phyloP scores from a whole-genome alignment of 108 stramenopile genomes.

The Nitzschia inconspicua region DNA sequence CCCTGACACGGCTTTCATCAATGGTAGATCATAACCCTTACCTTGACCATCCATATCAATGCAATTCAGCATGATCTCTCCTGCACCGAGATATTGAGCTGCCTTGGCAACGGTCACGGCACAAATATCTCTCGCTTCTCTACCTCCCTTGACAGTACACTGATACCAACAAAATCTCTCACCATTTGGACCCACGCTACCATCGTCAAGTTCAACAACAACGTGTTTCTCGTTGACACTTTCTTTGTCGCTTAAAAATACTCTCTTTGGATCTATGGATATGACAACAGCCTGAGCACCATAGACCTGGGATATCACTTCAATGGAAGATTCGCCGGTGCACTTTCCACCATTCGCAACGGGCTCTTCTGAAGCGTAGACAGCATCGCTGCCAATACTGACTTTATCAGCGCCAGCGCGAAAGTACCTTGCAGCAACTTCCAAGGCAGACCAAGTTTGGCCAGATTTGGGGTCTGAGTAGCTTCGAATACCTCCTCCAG shows the following conservation, averaged over 20 bases:
- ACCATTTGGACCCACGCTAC: constrained; percentile 73
- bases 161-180: constrained; percentile 95
- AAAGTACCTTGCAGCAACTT: constrained; percentile 97
- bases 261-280: constrained; percentile 96
- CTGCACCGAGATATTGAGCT: constrained; percentile 89
- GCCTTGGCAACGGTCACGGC: constrained; percentile 88
- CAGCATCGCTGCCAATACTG: constrained; percentile 95
- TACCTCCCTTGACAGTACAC: constrained; percentile 96
- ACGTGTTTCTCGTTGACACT: constrained; percentile 49
- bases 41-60: constrained; percentile 99
- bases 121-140: constrained; percentile 90
- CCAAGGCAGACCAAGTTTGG: constrained; percentile 79
- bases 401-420: constrained; percentile 99
- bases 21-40: constrained; percentile 90
- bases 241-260: constrained; percentile 70
- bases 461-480: constrained; percentile 86
- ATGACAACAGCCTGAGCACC: constrained; percentile 98
- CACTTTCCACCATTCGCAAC: constrained; percentile 49
- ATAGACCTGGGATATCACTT: constrained; percentile 88
- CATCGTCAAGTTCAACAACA: constrained; percentile 59
- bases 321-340: constrained; percentile 85
- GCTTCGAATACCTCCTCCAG: constrained; percentile 97
- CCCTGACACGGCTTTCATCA: constrained; percentile 86
- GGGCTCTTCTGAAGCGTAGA: constrained; percentile 85
- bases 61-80: constrained; percentile 98